Evolutionary conservation across 2,329 filamentous ascomycete genomes (phyloP).

Genomic region (Phaeosphaeriaceae sp.): DNA sequence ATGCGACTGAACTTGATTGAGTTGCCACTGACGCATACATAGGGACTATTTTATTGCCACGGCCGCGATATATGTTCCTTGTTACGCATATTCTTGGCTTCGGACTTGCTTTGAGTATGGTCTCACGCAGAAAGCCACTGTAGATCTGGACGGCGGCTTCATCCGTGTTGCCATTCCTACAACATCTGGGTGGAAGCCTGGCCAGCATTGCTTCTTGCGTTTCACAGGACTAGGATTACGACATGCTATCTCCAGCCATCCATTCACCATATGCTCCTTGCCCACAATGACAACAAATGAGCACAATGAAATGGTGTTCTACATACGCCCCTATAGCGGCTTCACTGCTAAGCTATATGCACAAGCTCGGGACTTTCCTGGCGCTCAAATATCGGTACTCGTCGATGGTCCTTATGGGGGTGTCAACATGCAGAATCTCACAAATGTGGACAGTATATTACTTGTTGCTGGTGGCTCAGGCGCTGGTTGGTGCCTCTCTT

Average conservation of each 20-base stretch:
- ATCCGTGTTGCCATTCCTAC: slow-evolving; percentile 27
- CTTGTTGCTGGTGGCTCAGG: slow-evolving; percentile 65
- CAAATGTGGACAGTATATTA: slow-evolving; percentile 51
- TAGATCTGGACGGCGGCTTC: slow-evolving; percentile 38
- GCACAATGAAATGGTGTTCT: slow-evolving; percentile 58
- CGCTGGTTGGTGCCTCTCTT: slow-evolving; percentile 59
- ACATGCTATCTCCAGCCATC: slow-evolving; percentile 58
- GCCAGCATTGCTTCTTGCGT: slow-evolving; percentile 64
- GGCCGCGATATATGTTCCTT: slow-evolving; percentile 59
- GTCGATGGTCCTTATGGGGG: slow-evolving; percentile 68
- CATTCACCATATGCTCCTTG: slow-evolving; percentile 63
- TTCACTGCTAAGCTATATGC: slow-evolving; percentile 55
- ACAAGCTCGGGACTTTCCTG: slow-evolving; percentile 17
- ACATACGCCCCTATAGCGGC: slow-evolving; percentile 58
- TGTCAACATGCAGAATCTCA: slow-evolving; percentile 39
- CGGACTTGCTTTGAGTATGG: slow-evolving; percentile 60
- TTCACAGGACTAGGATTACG: slow-evolving; percentile 54
- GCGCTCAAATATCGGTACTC: slow-evolving; percentile 52
- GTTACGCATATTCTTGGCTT: slow-evolving; percentile 55
- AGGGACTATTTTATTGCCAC: slow-evolving; percentile 69
- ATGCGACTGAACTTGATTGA: neutral
- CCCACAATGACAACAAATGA: slow-evolving; percentile 27
- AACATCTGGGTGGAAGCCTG: slow-evolving; percentile 56
- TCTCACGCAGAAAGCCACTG: slow-evolving; percentile 51
- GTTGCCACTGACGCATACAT: neutral